These are phyloP conservation scores for Sclerotinia subarctica DNA, from an alignment of 2,329 filamentous ascomycete species.

Conservation along the genomic window DNA sequence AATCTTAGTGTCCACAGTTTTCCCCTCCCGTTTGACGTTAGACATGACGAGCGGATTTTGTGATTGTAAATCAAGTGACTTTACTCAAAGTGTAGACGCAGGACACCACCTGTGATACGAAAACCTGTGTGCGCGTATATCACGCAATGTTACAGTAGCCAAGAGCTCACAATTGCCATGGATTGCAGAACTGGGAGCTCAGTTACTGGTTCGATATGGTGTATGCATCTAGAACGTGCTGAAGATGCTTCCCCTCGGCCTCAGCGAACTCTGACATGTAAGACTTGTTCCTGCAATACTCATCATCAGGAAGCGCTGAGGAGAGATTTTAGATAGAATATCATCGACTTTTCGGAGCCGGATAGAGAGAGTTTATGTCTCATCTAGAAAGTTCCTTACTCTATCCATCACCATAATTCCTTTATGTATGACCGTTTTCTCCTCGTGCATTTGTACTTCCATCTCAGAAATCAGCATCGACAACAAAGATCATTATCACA, in stretches of 20 bases:
- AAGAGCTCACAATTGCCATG: not conserved
- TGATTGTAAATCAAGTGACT: not conserved
- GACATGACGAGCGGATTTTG: not conserved
- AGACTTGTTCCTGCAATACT: not conserved
- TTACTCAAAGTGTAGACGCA: not conserved
- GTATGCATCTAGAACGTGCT: not conserved
- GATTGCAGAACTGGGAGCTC: not conserved
- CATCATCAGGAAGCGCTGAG: not conserved
- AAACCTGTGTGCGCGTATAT: not conserved
- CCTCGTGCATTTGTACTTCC: not conserved
- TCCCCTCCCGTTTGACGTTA: too few species aligned
- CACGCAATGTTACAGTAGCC: not conserved
- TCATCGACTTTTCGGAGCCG: constrained; percentile 9
- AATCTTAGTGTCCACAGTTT: not conserved
- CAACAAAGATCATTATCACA: constrained; percentile 1
- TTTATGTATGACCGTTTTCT: constrained; percentile 15
- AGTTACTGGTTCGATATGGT: not conserved
- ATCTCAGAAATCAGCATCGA: constrained; percentile 5
- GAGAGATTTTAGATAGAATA: constrained; percentile 1
- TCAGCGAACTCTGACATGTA: not conserved
- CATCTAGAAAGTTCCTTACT: not conserved
- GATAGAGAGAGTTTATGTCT: not conserved
- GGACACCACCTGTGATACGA: not conserved
- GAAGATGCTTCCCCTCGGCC: not conserved
- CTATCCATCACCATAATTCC: not conserved